A percentile compares a stretch with the other conserved stretches of the same genome.
Conservation (phyloP, 331 rosid genomes). For the Spiraea crenata region DNA sequence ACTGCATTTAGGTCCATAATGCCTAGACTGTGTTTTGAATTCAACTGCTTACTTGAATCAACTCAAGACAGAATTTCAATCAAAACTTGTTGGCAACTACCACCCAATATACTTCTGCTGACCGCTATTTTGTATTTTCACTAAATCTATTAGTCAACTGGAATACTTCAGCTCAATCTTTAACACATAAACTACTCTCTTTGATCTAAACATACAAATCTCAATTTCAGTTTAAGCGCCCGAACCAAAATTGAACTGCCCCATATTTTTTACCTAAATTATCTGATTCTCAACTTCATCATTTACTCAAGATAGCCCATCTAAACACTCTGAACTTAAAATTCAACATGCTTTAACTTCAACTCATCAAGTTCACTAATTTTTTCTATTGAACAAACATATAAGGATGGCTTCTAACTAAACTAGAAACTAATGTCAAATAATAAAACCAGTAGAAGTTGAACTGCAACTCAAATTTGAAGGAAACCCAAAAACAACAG, state of each 20-base stretch:
- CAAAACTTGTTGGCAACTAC: not conserved
- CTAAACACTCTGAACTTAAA: not conserved
- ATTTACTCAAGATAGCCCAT: not conserved
- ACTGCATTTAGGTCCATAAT: too few species aligned
- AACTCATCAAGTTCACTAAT: not conserved
- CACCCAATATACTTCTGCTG: not conserved
- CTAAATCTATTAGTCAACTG: not conserved
- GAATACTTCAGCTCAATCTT: not conserved
- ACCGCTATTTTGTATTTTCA: not conserved
- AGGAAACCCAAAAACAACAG: slow-evolving; percentile 6
- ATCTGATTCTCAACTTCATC: not conserved
- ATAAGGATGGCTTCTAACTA: not conserved
- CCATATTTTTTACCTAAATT: not conserved
- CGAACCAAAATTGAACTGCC: not conserved
- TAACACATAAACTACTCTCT: not conserved
- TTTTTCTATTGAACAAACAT: not conserved
- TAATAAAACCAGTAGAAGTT: not conserved
- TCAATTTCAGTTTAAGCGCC: not conserved
- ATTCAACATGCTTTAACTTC: not conserved
- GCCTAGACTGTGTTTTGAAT: slow-evolving; percentile 8
- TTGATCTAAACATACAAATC: not conserved
- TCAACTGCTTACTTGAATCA: not conserved
- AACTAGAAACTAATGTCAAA: not conserved
- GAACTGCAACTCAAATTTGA: not conserved
- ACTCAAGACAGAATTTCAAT: not conserved